Evolutionary conservation across 1,284 basidiomycete genomes (phyloP), one percentile per base, ranked within the genome.

Genomic region (Sporisorium sorghi): DNA sequence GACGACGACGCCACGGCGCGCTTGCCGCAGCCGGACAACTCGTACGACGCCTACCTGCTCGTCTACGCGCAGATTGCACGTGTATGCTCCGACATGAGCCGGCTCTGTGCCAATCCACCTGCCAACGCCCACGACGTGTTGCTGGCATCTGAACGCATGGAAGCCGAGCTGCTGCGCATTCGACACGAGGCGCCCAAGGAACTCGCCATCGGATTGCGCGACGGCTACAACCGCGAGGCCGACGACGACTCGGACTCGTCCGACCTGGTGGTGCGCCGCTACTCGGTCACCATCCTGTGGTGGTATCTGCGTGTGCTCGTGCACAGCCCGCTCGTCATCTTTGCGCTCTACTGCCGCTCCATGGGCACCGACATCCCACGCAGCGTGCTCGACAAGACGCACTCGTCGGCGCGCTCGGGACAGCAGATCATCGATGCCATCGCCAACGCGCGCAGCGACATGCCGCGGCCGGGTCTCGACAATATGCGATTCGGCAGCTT

Each of bases 401-500:
- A 75, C 59, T 64, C 35, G 12, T 63, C 68, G 0, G 73, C 63
- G 21, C 62, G 64, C 7, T 60, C 64, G 1, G 73, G 63, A 4
- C 63, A 71, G 50, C 68, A 64, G 42, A 53, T 75, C 47, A 71
- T 75, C 48, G 63, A 75, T 30, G 49, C 63, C 50, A 75, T 75
- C 57, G 63, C 52, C 14, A 67, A 67, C 17, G 68, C 63, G 14
- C 42, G 62, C 8, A 61, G 54, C 43, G 68, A 71, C 32, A 64
- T 71, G 53, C 63, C 68, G 3, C 68, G 68, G 8, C 73, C 73
- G 2, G 64, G 68, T 1, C 50, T 75, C 8, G 64, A 71, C 57
- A 75, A 75, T 26, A 65, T 75, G 63, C 63, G 64, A 1, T 75
- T 75, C 48, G 64, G 63, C 35, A 71, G 63, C 49, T 75, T 75